Conservation (phyloP, 1,284 basidiomycete species). For the Apiotrichum siamense region DNA sequence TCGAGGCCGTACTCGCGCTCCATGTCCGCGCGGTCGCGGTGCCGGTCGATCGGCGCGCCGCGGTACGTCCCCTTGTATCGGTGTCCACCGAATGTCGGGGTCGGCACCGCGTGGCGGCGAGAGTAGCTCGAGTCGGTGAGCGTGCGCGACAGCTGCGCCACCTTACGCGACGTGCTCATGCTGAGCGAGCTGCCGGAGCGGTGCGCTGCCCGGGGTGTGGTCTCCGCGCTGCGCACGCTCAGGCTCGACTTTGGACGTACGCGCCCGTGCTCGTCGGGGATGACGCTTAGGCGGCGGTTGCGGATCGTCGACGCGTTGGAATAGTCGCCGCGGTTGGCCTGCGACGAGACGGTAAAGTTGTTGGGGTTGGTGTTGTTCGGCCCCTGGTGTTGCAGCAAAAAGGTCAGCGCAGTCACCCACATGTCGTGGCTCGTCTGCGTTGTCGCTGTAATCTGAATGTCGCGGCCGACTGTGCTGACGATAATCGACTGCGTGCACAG, state of each 20-base stretch:
- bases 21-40: conserved; percentile 35
- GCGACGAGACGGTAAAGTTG: conserved; percentile 7
- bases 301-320: background rate
- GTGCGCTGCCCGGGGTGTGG: conserved; percentile 44
- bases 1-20: conserved; percentile 26
- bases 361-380: conserved; percentile 14
- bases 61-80: conserved; percentile 41
- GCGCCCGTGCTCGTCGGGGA: conserved; percentile 40
- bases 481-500: conserved; percentile 88
- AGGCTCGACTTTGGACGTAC: conserved; percentile 21
- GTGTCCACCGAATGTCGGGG: conserved; percentile 38
- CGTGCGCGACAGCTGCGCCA: conserved; percentile 50
- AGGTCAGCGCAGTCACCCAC: conserved; percentile 64
- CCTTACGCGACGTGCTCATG: conserved; percentile 54
- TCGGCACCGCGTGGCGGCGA: conserved; percentile 54
- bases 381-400: conserved; percentile 41
- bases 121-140: conserved; percentile 88
- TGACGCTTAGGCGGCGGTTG: conserved; percentile 21
- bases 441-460: conserved; percentile 95
- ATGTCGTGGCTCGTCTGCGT: conserved; percentile 93
- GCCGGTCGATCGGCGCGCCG: conserved; percentile 21
- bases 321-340: background rate
- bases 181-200: conserved; percentile 47
- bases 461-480: conserved; percentile 83
- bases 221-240: conserved; percentile 35